Conservation (phyloP, 495 filamentous ascomycete genomes). For the Hapsidospora chrysogenum region DNA sequence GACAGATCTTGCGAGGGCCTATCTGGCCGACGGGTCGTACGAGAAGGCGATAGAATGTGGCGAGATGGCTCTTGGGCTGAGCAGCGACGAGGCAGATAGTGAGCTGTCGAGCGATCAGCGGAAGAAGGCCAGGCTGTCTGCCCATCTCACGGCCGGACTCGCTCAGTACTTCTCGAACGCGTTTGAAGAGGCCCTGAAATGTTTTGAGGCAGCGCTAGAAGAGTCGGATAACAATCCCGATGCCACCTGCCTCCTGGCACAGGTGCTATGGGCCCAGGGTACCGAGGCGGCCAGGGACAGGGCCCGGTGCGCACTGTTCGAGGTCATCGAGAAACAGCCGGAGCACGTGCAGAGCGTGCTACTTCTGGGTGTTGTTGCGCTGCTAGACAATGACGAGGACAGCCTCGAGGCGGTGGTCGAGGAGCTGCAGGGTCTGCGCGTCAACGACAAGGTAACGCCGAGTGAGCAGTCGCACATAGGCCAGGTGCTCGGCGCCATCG, state of each 20-base stretch:
- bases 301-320: conserved; percentile 67
- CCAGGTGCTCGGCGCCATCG: conserved; percentile 27
- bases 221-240: conserved; percentile 69
- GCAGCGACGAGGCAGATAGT: conserved; percentile 38
- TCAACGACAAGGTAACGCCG: conserved; percentile 31
- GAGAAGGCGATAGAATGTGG: conserved; percentile 52
- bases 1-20: conserved; percentile 64
- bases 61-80: conserved; percentile 54
- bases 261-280: conserved; percentile 86
- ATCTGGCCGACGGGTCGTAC: conserved; percentile 50
- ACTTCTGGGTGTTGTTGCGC: conserved; percentile 65
- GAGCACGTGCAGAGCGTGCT: conserved; percentile 62
- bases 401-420: conserved; percentile 63
- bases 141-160: conserved; percentile 73
- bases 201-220: conserved; percentile 66
- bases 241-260: conserved; percentile 71
- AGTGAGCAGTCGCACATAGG: conserved; percentile 27
- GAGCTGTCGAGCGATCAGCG: conserved; percentile 36
- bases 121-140: conserved; percentile 55
- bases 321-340: conserved; percentile 50
- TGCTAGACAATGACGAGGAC: conserved; percentile 63
- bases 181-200: conserved; percentile 49
- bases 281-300: conserved; percentile 54
- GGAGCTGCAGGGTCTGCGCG: conserved; percentile 56
- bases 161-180: conserved; percentile 53